phyloP scores from a whole-genome alignment of 768 basidiomycete genomes.

The Suillus plorans region DNA sequence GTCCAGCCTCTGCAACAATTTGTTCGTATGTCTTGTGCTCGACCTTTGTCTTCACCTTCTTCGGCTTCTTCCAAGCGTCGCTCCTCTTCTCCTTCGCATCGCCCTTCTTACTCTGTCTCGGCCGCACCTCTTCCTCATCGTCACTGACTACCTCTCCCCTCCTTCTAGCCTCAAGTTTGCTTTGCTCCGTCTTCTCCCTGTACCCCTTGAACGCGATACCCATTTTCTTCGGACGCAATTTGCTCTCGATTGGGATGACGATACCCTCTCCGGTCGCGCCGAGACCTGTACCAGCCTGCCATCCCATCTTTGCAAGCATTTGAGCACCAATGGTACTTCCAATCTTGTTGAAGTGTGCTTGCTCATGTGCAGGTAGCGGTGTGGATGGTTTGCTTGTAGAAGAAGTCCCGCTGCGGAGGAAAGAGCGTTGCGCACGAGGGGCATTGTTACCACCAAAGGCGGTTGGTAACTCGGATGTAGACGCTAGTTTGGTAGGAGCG shows the following conservation, averaged over 20 bases:
- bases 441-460: conserved; percentile 33
- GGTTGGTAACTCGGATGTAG: conserved; percentile 33
- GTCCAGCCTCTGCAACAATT: conserved; percentile 84
- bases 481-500: conserved; percentile 18
- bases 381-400: conserved; percentile 46
- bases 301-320: conserved; percentile 95
- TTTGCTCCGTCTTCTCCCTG: conserved; percentile 84
- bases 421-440: conserved; percentile 43
- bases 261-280: conserved; percentile 79
- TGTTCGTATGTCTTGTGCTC: conserved; percentile 98
- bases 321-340: conserved; percentile 79
- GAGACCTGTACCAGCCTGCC: conserved; percentile 80
- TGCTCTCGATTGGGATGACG: conserved; percentile 83
- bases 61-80: conserved; percentile 84
- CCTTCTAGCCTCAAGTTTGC: conserved; percentile 75
- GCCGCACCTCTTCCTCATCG: conserved; percentile 47
- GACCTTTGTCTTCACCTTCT: conserved; percentile 80
- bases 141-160: conserved; percentile 75
- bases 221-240: conserved; percentile 79
- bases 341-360: conserved; percentile 80
- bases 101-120: conserved; percentile 23
- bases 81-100: conserved; percentile 63
- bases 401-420: conserved; percentile 53
- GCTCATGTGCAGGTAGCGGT: conserved; percentile 62
- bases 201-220: conserved; percentile 89